Base-by-base conservation (phyloP, 179 eudicot species). In the Silene vulgaris region DNA sequence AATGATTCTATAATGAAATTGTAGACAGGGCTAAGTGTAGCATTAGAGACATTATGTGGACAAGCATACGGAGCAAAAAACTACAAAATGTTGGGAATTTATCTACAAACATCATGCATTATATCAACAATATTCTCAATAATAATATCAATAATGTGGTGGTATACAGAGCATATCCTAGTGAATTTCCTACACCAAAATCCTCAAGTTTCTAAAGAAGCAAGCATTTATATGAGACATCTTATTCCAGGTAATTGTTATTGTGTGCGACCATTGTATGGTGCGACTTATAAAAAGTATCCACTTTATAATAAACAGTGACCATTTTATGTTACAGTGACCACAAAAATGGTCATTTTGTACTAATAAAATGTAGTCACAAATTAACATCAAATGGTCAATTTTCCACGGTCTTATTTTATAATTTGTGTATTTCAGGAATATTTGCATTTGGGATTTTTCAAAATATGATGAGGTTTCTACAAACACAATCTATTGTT, bases 401-500 rank as follows among this genome's bases (percentile, higher is more conserved):
- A n/a, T n/a, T n/a, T n/a, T n/a, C n/a, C n/a, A n/a, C n/a, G n/a
- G n/a, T n/a, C n/a, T n/a, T n/a, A n/a, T n/a, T n/a, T n/a, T n/a
- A 43, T 43, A 5, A 43, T 48, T 0, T 48, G 14, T 48, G 2
- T 2, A 85, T 85, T 16, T 89, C 96, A 0, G 91, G 87, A 19
- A 13, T 89, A 13, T 89, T 89, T 56, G 91, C 93, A 1, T 88
- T 71, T 32, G 93, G 86, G 0, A 43, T 78, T 32, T 67, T 91
- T 43, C 87, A 91, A 7, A 89, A 89, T 80, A 69, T 91, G 5
- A 40, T 91, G 69, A 84, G 97, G 83, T 91, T 91, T 78, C 89
- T 91, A 62, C 97, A 91, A 70, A 84, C 91, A 8, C 93, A 89
- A 75, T 85, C 88, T 1, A 82, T 89, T 13, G 88, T 91, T 5